Evolutionary conservation across 345 rosid genomes (phyloP).

Genomic region (Chamaenerion angustifolium): DNA sequence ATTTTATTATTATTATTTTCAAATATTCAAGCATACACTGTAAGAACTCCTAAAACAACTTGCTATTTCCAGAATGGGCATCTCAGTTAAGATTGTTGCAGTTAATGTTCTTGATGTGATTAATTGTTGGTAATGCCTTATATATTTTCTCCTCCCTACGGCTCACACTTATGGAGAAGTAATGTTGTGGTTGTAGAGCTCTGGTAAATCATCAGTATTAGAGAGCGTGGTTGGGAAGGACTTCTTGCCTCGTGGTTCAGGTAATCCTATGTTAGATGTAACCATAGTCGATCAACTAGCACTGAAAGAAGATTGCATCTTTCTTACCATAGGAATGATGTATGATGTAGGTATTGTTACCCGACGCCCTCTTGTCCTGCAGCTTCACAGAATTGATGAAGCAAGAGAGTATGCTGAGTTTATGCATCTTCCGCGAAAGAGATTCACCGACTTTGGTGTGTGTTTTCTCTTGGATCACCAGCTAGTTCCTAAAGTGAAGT

Average conservation of each 20-base stretch:
- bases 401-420: conserved; percentile 93
- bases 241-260: conserved; percentile 94
- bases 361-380: conserved; percentile 90
- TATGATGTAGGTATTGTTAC: conserved; percentile 73
- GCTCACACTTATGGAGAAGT: no score
- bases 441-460: conserved; percentile 76
- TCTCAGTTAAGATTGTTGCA: no score
- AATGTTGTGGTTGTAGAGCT: conserved; percentile 38
- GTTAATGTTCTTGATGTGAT: no score
- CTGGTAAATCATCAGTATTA: conserved; percentile 92
- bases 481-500: background rate
- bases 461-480: background rate
- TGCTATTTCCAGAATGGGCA: no score
- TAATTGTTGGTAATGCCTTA: no score
- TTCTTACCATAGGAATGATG: background rate
- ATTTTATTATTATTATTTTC: no score
- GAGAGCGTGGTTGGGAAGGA: conserved; percentile 94
- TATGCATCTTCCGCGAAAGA: conserved; percentile 88
- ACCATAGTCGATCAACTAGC: background rate
- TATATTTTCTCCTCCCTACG: no score
- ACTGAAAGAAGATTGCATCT: no score
- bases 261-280: conserved; percentile 18
- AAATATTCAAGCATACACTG: no score
- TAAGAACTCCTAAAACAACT: no score
- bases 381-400: conserved; percentile 82